These are phyloP conservation scores for Hyaloscypha bicolor DNA, from an alignment of 495 filamentous ascomycete genomes.

Conservation along the genomic window DNA sequence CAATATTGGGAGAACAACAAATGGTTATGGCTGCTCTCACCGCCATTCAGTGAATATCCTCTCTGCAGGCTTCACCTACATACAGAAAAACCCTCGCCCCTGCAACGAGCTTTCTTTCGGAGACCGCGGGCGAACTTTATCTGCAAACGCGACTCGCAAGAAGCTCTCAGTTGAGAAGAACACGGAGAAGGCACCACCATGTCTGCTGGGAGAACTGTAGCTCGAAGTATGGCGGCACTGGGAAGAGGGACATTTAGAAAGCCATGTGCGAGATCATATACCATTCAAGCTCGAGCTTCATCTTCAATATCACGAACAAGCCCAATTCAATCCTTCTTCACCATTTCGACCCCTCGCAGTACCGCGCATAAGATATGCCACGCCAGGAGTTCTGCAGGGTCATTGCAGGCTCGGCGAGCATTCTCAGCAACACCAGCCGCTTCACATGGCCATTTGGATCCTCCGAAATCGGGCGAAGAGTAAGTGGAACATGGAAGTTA, in stretches of 20 bases:
- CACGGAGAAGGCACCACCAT: neutral
- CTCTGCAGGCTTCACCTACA: neutral
- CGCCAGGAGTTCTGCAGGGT: neutral
- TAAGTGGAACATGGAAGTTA: constrained; percentile 45
- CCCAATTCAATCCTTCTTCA: neutral
- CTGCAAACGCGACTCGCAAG: neutral
- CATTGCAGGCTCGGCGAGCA: neutral
- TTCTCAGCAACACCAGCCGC: constrained; percentile 67
- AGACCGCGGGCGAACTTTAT: neutral
- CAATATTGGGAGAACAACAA: neutral
- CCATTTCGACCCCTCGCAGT: neutral
- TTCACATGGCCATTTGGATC: constrained; percentile 76
- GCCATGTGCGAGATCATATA: neutral
- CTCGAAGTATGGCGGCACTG: neutral
- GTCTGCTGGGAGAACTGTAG: constrained; percentile 8
- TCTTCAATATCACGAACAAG: neutral
- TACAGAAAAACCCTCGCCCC: neutral
- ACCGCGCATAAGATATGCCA: neutral
- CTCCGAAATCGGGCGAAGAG: constrained; percentile 95
- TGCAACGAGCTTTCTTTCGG: neutral
- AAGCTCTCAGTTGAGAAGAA: neutral
- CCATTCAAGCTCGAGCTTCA: constrained; percentile 1
- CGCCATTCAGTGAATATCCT: neutral
- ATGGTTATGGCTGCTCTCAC: constrained; percentile 3
- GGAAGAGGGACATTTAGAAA: neutral